Base-by-base conservation (phyloP, 1,284 basidiomycete species). In the Sporisorium graminicola region DNA sequence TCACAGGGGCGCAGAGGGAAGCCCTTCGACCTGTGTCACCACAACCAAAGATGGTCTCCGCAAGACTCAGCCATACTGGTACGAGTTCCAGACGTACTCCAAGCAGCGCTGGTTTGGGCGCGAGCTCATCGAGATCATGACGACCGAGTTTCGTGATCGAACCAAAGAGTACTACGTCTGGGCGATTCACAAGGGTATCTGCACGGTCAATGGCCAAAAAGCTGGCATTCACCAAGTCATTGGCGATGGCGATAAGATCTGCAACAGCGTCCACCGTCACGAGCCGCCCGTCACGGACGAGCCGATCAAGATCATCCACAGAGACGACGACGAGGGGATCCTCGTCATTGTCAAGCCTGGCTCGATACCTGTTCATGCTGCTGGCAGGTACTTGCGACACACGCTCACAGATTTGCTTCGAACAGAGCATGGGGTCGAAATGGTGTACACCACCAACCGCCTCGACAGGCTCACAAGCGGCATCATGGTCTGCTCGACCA, bases 391-490 rank as follows among this genome's bases (percentile, higher is more conserved):
- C 43, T 54, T 74, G 42, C 43, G 77, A 14, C 80, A 83, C 50
- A 84, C 84, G 3, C 89, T 98, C 8, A 90, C 94, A 1, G 92
- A 95, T 84, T 93, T 98, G 37, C 88, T 99, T 43, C 90, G 92
- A 79, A 87, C 91, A 52, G 95, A 98, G 65, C 92, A 94, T 80
- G 92, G 92, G 1, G 92, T 93, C 68, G 87, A 91, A 56, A 93
- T 93, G 81, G 91, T 92, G 31, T 94, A 94, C 86, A 92, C 96
- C 66, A 92, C 95, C 43, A 99, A 99, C 85, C 90, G 97, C 53
- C 88, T 99, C 51, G 97, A 99, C 86, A 89, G 97, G 55, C 88
- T 99, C 20, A 99, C 97, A 0, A 96, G 94, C 0, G 97, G 97
- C 5, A 89, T 98, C 61, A 96, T 99, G 95, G 93, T 99, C 75